These are phyloP conservation scores for Coemansia sp. DNA, from an alignment of 192 early-diverging fungal species.

Conservation along the genomic window DNA sequence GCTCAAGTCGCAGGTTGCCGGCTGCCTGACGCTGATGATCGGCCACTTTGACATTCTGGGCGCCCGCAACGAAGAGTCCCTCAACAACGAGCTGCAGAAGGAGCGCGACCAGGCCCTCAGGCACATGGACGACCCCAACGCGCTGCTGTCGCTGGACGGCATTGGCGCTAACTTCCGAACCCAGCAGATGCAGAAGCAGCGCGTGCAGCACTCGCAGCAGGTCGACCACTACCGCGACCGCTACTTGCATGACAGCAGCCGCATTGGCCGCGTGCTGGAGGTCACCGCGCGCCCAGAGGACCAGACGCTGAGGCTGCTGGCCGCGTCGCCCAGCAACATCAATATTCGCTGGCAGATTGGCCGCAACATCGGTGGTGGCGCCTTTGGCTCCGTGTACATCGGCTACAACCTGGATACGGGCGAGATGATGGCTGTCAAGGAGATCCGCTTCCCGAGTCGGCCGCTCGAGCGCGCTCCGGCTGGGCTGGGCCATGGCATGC, in stretches of 20 bases:
- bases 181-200: slow-evolving; percentile 37
- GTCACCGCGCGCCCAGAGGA: slow-evolving; percentile 69
- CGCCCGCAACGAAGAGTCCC: slow-evolving; percentile 48
- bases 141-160: slow-evolving; percentile 39
- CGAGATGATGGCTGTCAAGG: slow-evolving; percentile 90
- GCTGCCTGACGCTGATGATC: slow-evolving; percentile 78
- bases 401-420: slow-evolving; percentile 81
- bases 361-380: slow-evolving; percentile 79
- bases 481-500: neutral
- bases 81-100: slow-evolving; percentile 26
- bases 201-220: slow-evolving; percentile 31
- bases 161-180: slow-evolving; percentile 43
- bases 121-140: slow-evolving; percentile 21
- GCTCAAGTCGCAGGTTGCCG: slow-evolving; percentile 68
- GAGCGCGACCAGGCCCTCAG: slow-evolving; percentile 20
- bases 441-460: slow-evolving; percentile 78
- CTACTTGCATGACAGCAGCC: slow-evolving; percentile 22
- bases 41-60: slow-evolving; percentile 80
- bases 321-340: slow-evolving; percentile 73
- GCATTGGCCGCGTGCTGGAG: slow-evolving; percentile 75
- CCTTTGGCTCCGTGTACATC: slow-evolving; percentile 84
- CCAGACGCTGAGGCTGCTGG: slow-evolving; percentile 72
- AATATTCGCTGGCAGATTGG: slow-evolving; percentile 84
- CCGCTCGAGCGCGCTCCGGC: slow-evolving; percentile 15
- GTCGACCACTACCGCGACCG: slow-evolving; percentile 34